Evolutionary conservation across 441 rosid genomes (phyloP), one percentile per base, ranked within the genome.

Genomic region (Eutrema salsugineum): DNA sequence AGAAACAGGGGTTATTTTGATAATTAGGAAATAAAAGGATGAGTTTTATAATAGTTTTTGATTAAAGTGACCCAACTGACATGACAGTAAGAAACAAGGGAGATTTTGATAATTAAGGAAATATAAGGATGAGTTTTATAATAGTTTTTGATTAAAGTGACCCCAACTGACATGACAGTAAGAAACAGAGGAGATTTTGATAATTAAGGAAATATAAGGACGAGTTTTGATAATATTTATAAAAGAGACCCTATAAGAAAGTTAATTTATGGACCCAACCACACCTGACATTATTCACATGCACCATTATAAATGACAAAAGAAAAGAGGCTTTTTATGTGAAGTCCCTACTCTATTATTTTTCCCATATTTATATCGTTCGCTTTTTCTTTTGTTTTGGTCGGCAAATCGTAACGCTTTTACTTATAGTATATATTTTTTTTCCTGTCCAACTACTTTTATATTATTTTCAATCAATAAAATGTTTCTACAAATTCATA

Each of bases 271-370:
- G 56, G 64, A 22, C 59, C 78, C 72, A 68, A 35, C 72, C 1
- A n/a, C 9, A 57, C 40, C 80, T 77, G 76, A 77, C 80, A 70
- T 70, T 6, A 58, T 65, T 76, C 79, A 76, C 76, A 69, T 76
- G 79, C 71, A 47, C 24, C 70, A 63, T 63, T 55, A 47, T 32
- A 40, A n/a, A n/a, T 28, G 66, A 74, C 73, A 74, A 74, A 59
- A 42, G 17, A 28, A 30, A 30, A 30, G 8, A 30, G 8, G 2
- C 49, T 63, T 32, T 51, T 54, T 10, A 16, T 19, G 10, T 6
- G 12, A 48, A 10, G 79, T 40, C 76, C 71, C 67, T 64, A 40
- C 75, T 55, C 16, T 9, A 11, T 42, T 51, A 53, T 30, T 70
- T 56, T 22, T 5, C 59, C 32, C 46, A 66, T 73, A 64, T 51